Conservation (phyloP, 805 yeast genomes). For the Metschnikowia sp. region DNA sequence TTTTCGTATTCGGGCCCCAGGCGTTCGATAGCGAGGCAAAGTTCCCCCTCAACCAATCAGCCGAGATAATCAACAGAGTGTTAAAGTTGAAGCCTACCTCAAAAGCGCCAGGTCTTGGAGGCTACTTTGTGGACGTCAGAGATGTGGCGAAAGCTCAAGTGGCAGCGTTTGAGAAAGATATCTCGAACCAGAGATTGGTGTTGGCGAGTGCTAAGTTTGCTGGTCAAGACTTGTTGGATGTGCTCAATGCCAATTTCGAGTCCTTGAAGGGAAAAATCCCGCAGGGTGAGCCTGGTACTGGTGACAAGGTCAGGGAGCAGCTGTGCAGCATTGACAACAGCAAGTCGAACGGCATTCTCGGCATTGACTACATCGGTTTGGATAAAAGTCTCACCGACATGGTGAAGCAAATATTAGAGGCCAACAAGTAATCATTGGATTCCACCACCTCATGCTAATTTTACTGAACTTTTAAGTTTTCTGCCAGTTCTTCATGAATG, state of each 20-base stretch:
- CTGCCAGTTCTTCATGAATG: no score
- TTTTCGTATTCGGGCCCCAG: conserved; percentile 27
- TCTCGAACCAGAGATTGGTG: conserved; percentile 29
- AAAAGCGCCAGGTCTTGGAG: conserved; percentile 21
- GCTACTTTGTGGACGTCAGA: conserved; percentile 23
- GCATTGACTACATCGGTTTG: conserved; percentile 36
- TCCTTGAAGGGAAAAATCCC: conserved; percentile 43
- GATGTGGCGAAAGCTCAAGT: conserved; percentile 21
- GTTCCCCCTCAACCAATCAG: conserved; percentile 31
- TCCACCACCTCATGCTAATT: no score
- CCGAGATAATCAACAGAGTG: conserved; percentile 40
- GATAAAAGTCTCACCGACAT: conserved; percentile 42
- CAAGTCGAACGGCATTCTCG: conserved; percentile 35
- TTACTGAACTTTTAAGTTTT: no score
- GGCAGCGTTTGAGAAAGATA: conserved; percentile 17
- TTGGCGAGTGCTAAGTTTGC: conserved; percentile 23
- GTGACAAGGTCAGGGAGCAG: conserved; percentile 19
- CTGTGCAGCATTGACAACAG: conserved; percentile 31
- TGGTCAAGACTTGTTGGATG: conserved; percentile 31
- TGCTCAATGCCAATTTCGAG: conserved; percentile 35
- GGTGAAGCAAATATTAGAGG: conserved; percentile 35
- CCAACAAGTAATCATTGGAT: conserved; percentile 3
- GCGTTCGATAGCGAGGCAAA: conserved; percentile 27
- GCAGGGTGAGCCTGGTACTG: conserved; percentile 37
- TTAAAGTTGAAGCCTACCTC: conserved; percentile 25